phyloP scores from a whole-genome alignment of 2,329 filamentous ascomycete genomes.

The Fusarium anguioides region DNA sequence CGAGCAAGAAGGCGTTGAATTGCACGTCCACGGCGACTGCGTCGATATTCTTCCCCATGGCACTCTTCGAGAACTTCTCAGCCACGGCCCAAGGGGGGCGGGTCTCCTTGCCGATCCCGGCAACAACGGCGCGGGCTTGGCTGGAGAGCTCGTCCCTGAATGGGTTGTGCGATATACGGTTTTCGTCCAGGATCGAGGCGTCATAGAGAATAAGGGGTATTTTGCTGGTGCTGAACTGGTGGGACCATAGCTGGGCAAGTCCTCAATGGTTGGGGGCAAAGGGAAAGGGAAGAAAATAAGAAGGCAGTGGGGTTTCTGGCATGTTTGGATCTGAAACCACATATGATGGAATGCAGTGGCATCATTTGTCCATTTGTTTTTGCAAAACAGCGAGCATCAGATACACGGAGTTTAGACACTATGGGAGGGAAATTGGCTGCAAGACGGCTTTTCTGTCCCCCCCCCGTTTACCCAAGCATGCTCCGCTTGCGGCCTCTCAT shows the following conservation, averaged over 20 bases:
- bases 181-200: constrained; percentile 90
- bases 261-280: background rate
- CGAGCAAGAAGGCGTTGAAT: constrained; percentile 83
- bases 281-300: background rate
- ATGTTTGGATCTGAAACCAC: constrained; percentile 29
- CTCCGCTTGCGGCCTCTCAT: constrained; percentile 95
- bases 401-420: constrained; percentile 46
- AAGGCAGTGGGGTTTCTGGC: constrained; percentile 12
- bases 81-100: constrained; percentile 76
- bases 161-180: constrained; percentile 99
- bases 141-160: constrained; percentile 83
- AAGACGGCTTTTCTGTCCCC: constrained; percentile 35
- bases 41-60: constrained; percentile 89
- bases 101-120: constrained; percentile 76
- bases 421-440: constrained; percentile 43
- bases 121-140: constrained; percentile 66
- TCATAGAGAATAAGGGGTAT: constrained; percentile 98
- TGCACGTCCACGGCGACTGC: constrained; percentile 94
- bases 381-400: constrained; percentile 51
- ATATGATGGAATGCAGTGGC: constrained; percentile 23
- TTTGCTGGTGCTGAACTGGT: constrained; percentile 85
- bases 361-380: constrained; percentile 38
- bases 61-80: constrained; percentile 85
- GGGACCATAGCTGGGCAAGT: constrained; percentile 46
- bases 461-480: constrained; percentile 80